phyloP scores from a whole-genome alignment of 176 grass and related monocot species.

The Aegilops speltoides region DNA sequence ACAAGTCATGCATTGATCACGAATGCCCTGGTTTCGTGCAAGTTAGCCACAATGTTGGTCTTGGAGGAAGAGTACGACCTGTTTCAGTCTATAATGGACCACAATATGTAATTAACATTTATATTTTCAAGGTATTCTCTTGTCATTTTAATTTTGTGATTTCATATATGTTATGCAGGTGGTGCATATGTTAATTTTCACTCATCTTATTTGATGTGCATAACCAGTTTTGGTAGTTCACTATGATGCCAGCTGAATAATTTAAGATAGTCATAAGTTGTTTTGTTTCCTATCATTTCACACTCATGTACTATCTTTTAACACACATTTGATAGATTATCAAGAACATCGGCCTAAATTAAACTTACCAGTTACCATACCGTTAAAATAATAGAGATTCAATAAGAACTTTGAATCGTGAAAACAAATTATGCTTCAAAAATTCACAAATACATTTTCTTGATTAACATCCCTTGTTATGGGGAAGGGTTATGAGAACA shows the following conservation, averaged over 20 bases:
- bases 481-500: background rate
- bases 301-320: background rate
- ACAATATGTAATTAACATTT: background rate
- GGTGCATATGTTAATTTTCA: background rate
- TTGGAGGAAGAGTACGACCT: background rate
- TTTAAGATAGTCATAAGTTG: background rate
- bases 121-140: conserved; percentile 10
- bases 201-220: background rate
- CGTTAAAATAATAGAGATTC: background rate
- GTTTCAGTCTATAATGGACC: conserved; percentile 20
- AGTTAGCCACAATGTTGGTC: background rate
- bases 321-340: background rate
- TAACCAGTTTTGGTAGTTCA: background rate
- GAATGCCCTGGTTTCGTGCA: conserved; percentile 36
- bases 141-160: background rate
- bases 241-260: background rate
- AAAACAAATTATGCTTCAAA: background rate
- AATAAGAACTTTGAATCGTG: background rate
- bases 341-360: background rate
- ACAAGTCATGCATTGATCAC: conserved; percentile 1
- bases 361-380: background rate
- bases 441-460: background rate
- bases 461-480: background rate
- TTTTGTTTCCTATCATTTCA: background rate
- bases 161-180: background rate